Conservation (phyloP, 208 protist species). For the Acanthamoeba healyi region DNA sequence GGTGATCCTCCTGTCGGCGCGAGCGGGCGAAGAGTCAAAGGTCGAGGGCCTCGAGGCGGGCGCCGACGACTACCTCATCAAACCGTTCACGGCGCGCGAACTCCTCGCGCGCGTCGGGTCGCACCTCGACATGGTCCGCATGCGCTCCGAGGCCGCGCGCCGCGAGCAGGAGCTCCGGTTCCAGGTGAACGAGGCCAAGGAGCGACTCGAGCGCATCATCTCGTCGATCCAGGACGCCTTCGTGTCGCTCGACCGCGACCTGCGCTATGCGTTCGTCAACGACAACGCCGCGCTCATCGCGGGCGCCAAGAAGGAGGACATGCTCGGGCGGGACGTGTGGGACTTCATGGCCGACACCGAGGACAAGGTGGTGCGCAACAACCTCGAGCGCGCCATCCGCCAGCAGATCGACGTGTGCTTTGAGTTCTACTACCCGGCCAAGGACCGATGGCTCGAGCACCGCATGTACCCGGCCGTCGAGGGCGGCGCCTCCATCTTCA, state of each 20-base stretch:
- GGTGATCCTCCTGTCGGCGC: constrained; percentile 77
- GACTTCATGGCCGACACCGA: constrained; percentile 44
- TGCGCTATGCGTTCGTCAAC: constrained; percentile 48
- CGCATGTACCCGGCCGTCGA: neutral
- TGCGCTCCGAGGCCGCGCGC: neutral
- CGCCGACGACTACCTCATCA: constrained; percentile 79
- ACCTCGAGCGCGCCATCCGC: constrained; percentile 13
- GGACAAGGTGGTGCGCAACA: neutral
- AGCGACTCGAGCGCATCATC: constrained; percentile 55
- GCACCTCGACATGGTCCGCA: constrained; percentile 12
- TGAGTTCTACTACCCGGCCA: neutral
- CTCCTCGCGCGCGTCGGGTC: constrained; percentile 62
- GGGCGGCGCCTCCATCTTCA: neutral
- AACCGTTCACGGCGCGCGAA: constrained; percentile 74
- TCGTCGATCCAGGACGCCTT: constrained; percentile 57
- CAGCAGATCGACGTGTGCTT: neutral
- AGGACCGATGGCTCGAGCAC: neutral
- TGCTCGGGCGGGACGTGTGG: neutral
- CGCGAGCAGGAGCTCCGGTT: neutral
- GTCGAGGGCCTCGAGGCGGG: constrained; percentile 56
- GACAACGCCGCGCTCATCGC: neutral
- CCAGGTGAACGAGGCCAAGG: constrained; percentile 15
- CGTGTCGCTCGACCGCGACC: neutral
- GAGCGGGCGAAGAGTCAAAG: constrained; percentile 72
- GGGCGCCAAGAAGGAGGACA: constrained; percentile 51